These are phyloP conservation scores for Naematelia encephala DNA, from an alignment of 768 basidiomycete genomes.

Conservation along the genomic window DNA sequence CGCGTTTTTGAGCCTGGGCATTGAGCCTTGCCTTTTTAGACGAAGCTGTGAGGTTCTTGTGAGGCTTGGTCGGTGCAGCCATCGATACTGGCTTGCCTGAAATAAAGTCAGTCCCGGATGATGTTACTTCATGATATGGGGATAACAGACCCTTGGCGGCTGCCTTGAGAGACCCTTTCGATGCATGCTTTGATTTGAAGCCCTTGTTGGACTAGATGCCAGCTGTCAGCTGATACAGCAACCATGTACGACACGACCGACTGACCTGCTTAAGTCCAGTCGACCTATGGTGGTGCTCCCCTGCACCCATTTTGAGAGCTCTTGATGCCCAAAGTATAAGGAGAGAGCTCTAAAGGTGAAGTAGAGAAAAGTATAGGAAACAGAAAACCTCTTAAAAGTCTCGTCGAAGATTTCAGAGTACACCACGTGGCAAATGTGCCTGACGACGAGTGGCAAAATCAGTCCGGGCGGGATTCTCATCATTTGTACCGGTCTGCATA, in stretches of 20 bases:
- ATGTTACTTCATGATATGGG: too few species aligned
- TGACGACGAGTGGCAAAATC: not conserved
- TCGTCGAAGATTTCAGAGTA: not conserved
- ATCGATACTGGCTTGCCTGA: conserved; percentile 59
- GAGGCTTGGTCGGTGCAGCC: conserved; percentile 33
- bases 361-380: not conserved
- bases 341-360: not conserved
- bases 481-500: too few species aligned
- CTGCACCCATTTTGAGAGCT: not conserved
- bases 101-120: too few species aligned
- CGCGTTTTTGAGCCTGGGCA: conserved; percentile 60
- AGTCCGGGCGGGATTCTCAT: too few species aligned
- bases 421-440: not conserved
- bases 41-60: conserved; percentile 53
- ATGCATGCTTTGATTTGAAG: conserved; percentile 87
- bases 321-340: too few species aligned
- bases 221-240: not conserved
- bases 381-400: not conserved
- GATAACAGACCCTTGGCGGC: conserved; percentile 65
- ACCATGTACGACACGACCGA: not conserved
- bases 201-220: conserved; percentile 73
- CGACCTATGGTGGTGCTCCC: not conserved
- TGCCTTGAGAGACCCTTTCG: conserved; percentile 78
- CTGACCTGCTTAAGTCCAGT: not conserved
- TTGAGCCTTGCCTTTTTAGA: conserved; percentile 45